Evolutionary conservation across 163 green algal genomes (phyloP).

Genomic region (Scenedesmus sp.): DNA sequence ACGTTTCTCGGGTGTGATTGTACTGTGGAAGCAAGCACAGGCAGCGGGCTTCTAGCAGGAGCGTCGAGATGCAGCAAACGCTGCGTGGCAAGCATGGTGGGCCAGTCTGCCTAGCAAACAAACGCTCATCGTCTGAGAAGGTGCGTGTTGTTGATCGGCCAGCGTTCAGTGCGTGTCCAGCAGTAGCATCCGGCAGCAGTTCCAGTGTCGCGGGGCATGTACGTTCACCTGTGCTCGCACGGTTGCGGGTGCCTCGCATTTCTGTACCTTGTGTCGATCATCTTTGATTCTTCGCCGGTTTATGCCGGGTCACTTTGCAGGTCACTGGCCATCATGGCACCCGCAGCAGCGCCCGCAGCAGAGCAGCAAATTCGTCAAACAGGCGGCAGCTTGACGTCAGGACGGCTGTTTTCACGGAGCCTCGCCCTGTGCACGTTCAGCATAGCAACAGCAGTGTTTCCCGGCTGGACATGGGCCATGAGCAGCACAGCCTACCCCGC

Average conservation of each 20-base stretch:
- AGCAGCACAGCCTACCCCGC: slow-evolving; percentile 2
- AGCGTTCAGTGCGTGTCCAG: neutral
- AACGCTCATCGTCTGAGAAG: neutral
- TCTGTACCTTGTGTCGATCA: neutral
- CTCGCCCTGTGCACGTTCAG: neutral
- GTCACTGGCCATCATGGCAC: slow-evolving; percentile 6
- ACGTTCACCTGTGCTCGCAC: neutral
- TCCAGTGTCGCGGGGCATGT: neutral
- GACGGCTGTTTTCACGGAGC: neutral
- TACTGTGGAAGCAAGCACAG: neutral
- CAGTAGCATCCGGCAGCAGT: slow-evolving; percentile 15
- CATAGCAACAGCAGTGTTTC: neutral
- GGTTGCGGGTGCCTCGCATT: neutral
- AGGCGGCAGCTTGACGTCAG: neutral
- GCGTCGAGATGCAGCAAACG: neutral
- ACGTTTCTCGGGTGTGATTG: neutral
- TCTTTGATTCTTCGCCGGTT: neutral
- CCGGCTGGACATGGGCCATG: neutral
- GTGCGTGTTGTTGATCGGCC: neutral
- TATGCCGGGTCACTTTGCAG: neutral
- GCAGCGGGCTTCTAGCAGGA: neutral
- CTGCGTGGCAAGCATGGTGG: neutral
- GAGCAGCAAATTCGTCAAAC: neutral
- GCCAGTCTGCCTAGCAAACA: neutral
- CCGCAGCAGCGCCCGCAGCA: neutral